phyloP scores from a whole-genome alignment of 306 rosid genomes.

The Casuarina cunninghamiana region DNA sequence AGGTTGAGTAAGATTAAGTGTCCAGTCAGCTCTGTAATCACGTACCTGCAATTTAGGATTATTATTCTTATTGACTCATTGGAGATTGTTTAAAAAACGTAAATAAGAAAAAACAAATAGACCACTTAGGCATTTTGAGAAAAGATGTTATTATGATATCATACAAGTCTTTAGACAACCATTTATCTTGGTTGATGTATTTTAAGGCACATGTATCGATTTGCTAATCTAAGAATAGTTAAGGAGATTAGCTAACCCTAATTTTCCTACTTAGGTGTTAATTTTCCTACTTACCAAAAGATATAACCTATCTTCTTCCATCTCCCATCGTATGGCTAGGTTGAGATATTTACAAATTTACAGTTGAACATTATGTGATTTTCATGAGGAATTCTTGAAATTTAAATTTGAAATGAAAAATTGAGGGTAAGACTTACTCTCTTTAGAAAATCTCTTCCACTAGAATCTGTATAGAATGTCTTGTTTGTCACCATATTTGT shows the following conservation, averaged over 20 bases:
- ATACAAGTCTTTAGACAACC: not conserved
- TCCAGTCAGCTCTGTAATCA: conserved; percentile 78
- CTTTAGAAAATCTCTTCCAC: conserved; percentile 87
- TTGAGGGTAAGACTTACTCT: conserved; percentile 46
- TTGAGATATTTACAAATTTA: not conserved
- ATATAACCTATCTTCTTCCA: not conserved
- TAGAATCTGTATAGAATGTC: conserved; percentile 81
- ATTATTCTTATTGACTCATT: not conserved
- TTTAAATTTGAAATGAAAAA: not conserved
- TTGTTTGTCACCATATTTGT: conserved; percentile 76
- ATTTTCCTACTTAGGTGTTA: not conserved
- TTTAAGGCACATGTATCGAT: not conserved
- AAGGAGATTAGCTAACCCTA: not conserved
- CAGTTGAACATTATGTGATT: not conserved
- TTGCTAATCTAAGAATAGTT: not conserved
- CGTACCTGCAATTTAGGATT: conserved; percentile 58
- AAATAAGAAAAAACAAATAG: not conserved
- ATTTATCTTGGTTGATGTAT: not conserved
- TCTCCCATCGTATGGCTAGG: not conserved
- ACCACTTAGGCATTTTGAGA: not conserved
- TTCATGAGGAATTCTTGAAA: conserved; percentile 7
- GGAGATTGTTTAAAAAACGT: not conserved
- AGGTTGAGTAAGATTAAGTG: conserved; percentile 73
- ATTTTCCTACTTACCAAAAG: not conserved
- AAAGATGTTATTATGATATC: not conserved